These are phyloP conservation scores for Geotrichum histeridarum DNA, from an alignment of 1,139 yeast genomes.

Conservation along the genomic window DNA sequence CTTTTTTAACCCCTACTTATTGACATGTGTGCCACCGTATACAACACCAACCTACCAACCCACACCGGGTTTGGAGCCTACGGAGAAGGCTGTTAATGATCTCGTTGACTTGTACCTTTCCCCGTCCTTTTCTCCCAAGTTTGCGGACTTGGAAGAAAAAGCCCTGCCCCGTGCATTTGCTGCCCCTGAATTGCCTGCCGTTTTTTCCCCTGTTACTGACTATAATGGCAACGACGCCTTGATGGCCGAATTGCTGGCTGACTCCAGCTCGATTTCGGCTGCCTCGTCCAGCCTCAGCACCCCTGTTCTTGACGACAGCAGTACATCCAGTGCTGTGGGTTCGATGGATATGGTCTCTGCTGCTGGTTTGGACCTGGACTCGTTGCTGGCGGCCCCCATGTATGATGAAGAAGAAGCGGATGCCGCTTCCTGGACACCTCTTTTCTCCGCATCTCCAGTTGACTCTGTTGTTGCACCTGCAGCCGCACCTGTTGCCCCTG, in stretches of 20 bases:
- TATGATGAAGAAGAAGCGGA: slow-evolving; percentile 7
- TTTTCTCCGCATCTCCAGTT: background rate
- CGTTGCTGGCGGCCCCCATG: slow-evolving; percentile 17
- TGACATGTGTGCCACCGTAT: background rate
- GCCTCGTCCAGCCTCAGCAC: background rate
- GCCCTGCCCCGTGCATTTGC: background rate
- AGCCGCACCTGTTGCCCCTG: background rate
- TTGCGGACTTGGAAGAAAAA: background rate
- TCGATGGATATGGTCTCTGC: background rate
- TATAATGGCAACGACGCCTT: background rate
- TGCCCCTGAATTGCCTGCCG: slow-evolving; percentile 10
- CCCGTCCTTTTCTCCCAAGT: background rate
- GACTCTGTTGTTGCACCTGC: background rate
- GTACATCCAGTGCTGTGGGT: slow-evolving; percentile 1
- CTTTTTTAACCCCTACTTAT: background rate
- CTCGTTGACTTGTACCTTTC: background rate
- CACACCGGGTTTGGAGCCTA: background rate
- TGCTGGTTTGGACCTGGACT: slow-evolving; percentile 6
- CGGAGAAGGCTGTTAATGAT: background rate
- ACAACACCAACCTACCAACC: background rate
- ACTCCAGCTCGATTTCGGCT: background rate
- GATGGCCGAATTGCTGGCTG: background rate
- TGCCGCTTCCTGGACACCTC: slow-evolving; percentile 1
- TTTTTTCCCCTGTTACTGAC: slow-evolving; percentile 9
- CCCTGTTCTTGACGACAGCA: slow-evolving; percentile 1